phyloP scores from a whole-genome alignment of 257 asterid genomes.

The Penstemon newberryi region DNA sequence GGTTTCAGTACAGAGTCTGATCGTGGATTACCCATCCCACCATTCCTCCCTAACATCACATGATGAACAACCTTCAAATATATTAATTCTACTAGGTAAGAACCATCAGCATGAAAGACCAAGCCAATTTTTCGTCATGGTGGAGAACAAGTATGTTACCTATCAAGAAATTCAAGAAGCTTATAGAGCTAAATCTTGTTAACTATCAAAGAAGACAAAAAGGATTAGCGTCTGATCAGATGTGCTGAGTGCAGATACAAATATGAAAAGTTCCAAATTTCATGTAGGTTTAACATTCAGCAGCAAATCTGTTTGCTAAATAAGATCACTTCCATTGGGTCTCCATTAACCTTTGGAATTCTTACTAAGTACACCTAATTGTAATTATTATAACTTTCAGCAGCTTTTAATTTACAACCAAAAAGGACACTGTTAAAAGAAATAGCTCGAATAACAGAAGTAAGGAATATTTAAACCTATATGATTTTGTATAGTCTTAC shows the following conservation, averaged over 20 bases:
- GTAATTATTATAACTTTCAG: not conserved
- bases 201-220: not conserved
- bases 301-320: not conserved
- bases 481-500: not conserved
- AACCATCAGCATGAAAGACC: not conserved
- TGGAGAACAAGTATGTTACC: not conserved
- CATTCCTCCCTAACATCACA: conserved; percentile 20
- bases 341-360: conserved; percentile 1
- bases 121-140: not conserved
- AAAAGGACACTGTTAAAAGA: conserved; percentile 4
- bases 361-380: not conserved
- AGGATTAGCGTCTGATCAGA: not conserved
- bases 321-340: not conserved
- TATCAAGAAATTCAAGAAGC: conserved; percentile 18
- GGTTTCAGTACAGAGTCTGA: not conserved
- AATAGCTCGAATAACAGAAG: not conserved
- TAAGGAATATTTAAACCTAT: too few species aligned
- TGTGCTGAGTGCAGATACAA: conserved; percentile 11
- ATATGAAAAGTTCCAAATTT: not conserved
- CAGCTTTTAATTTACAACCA: conserved; percentile 5
- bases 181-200: not conserved
- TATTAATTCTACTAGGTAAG: not conserved
- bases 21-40: conserved; percentile 2
- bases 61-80: not conserved
- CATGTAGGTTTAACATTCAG: not conserved